Conservation (phyloP, 2,329 filamentous ascomycete genomes). For the Trichoderma simmonsii region DNA sequence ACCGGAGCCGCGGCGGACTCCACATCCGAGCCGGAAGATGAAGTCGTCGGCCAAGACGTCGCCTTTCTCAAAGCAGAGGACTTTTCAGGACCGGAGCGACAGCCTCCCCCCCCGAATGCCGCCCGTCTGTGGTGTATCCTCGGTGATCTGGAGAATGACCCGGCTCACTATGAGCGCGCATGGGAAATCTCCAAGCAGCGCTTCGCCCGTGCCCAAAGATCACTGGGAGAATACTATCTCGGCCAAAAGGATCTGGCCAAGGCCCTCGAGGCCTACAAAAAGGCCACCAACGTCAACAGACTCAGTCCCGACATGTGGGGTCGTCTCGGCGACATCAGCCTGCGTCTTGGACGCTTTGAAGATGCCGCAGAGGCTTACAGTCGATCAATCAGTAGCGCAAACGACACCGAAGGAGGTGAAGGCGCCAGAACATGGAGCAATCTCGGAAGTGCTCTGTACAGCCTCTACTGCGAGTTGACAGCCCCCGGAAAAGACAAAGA, state of each 20-base stretch:
- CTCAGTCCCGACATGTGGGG: slow-evolving; percentile 85
- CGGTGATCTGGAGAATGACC: slow-evolving; percentile 78
- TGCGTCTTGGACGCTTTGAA: slow-evolving; percentile 73
- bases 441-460: slow-evolving; percentile 77
- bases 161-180: slow-evolving; percentile 74
- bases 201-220: slow-evolving; percentile 84
- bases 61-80: slow-evolving; percentile 53
- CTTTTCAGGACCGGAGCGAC: slow-evolving; percentile 59
- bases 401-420: slow-evolving; percentile 67
- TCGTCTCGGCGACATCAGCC: slow-evolving; percentile 80
- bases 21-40: slow-evolving; percentile 45
- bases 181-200: slow-evolving; percentile 81
- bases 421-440: slow-evolving; percentile 96
- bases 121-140: slow-evolving; percentile 89
- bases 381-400: slow-evolving; percentile 66
- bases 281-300: slow-evolving; percentile 74
- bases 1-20: slow-evolving; percentile 37
- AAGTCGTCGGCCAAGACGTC: slow-evolving; percentile 49
- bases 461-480: slow-evolving; percentile 57
- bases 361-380: slow-evolving; percentile 82
- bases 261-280: slow-evolving; percentile 73
- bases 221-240: slow-evolving; percentile 76
- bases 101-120: slow-evolving; percentile 75
- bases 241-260: slow-evolving; percentile 61
- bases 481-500: slow-evolving; percentile 35